phyloP scores from a whole-genome alignment of 345 rosid genomes.

The Salix exigua region DNA sequence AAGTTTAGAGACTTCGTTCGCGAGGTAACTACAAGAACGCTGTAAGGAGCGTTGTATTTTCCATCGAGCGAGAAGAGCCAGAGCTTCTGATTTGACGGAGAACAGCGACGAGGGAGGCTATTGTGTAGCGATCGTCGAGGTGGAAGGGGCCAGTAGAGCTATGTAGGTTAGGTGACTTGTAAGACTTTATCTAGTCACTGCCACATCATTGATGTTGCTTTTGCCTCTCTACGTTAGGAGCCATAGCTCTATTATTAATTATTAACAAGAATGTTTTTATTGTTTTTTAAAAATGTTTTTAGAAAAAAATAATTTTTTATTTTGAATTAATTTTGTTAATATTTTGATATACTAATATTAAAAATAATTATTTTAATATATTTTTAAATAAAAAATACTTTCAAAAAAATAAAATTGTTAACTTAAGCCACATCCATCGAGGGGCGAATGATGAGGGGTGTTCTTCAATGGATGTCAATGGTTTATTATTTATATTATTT shows the following conservation, averaged over 20 bases:
- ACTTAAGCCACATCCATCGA: too few species aligned
- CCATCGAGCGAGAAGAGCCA: neutral
- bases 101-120: neutral
- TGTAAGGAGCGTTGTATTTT: neutral
- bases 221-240: neutral
- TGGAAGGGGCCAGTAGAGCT: neutral
- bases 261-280: too few species aligned
- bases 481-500: too few species aligned
- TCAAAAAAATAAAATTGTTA: too few species aligned
- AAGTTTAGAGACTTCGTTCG: neutral
- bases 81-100: neutral
- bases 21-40: neutral
- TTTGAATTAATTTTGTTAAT: too few species aligned
- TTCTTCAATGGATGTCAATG: too few species aligned
- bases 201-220: neutral
- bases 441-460: too few species aligned
- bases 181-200: neutral
- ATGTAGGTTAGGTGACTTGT: slow-evolving; percentile 8
- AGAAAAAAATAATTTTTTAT: too few species aligned
- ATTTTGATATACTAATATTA: too few species aligned
- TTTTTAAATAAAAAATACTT: too few species aligned
- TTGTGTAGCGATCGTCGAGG: neutral
- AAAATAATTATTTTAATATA: too few species aligned
- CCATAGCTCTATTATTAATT: neutral
- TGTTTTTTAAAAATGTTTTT: too few species aligned